Base-by-base conservation (phyloP, 1,284 basidiomycete species). In the Phaffia rhodozyma region DNA sequence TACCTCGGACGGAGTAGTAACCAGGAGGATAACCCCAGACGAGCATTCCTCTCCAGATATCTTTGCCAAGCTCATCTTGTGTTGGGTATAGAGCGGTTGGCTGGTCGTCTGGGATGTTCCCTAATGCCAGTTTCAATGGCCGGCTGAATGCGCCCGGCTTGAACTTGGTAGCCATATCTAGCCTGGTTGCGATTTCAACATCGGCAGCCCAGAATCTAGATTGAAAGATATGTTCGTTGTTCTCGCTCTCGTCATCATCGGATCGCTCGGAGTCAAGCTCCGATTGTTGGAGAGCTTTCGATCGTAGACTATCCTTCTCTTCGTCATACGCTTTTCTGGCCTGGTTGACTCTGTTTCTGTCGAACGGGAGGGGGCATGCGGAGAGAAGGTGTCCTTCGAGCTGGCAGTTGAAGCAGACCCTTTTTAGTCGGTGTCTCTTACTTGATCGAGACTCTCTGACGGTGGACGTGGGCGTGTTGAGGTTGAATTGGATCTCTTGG, bases 361-460 rank as follows among this genome's bases (percentile, higher is more conserved):
- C 53, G 54, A 32, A 48, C 16, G 63, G 54, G 3, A 38, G 29
- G 20, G 54, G 54, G 29, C 63, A 65, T 25, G 30, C 25, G 54
- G 23, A 38, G 11, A 57, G 20, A 38, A 21, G 29, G 47, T 65
- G 63, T 32, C 23, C 47, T 5, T n/a, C 49, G 2, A 38, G 50
- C 21, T 34, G 25, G 54, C 63, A 65, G 55, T 65, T 65, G 48
- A 55, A 65, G 59, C 63, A 65, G 48, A 59, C 32, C 48, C 63
- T 65, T 7, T 43, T 43, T 2, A 16, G 13, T 11, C 5, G 13
- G 13, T 43, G 38, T 43, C 38, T 43, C 38, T 16, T 43, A 2
- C 16, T 43, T 11, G 13, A 43, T 43, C 38, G 5, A 43, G 38
- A 43, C 13, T 43, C 38, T 43, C 13, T 43, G 38, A 2, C 13